These are phyloP conservation scores for Pseudozyma flocculosa DNA, from an alignment of 1,284 basidiomycete species.

Conservation along the genomic window DNA sequence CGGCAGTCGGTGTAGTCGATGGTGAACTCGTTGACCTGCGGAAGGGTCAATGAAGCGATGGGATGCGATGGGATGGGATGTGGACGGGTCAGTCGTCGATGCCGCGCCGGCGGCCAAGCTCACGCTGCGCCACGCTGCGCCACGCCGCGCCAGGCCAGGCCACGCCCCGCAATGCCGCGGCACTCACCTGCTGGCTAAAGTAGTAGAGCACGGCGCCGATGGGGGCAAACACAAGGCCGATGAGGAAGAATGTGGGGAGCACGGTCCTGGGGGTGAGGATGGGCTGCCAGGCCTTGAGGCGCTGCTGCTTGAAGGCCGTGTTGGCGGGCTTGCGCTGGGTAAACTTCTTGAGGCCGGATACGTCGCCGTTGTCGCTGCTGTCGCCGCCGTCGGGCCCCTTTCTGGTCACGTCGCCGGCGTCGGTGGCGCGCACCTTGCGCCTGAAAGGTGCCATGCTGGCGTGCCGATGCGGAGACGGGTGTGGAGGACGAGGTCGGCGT, in stretches of 20 bases:
- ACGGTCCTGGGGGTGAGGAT: constrained; percentile 97
- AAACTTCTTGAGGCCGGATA: constrained; percentile 44
- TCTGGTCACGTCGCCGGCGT: constrained; percentile 21
- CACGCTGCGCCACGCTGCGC: no score
- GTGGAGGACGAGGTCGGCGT: no score
- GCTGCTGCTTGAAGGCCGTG: constrained; percentile 99
- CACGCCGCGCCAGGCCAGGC: no score
- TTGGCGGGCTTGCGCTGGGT: constrained; percentile 60
- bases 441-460: constrained; percentile 37
- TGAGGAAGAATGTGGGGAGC: constrained; percentile 89
- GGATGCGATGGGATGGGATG: background rate
- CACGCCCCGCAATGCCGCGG: background rate
- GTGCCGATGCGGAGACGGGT: background rate
- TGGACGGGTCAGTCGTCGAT: no score
- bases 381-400: constrained; percentile 25
- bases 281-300: constrained; percentile 99
- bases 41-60: constrained; percentile 7
- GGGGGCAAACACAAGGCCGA: constrained; percentile 91
- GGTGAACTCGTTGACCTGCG: constrained; percentile 79
- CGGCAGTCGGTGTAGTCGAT: constrained; percentile 89
- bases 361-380: constrained; percentile 26
- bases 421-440: constrained; percentile 29
- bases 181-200: constrained; percentile 59
- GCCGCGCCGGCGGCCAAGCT: no score
- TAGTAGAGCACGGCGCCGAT: constrained; percentile 77